Conservation (phyloP, 108 stramenopile species). For the Cyclotella atomus region DNA sequence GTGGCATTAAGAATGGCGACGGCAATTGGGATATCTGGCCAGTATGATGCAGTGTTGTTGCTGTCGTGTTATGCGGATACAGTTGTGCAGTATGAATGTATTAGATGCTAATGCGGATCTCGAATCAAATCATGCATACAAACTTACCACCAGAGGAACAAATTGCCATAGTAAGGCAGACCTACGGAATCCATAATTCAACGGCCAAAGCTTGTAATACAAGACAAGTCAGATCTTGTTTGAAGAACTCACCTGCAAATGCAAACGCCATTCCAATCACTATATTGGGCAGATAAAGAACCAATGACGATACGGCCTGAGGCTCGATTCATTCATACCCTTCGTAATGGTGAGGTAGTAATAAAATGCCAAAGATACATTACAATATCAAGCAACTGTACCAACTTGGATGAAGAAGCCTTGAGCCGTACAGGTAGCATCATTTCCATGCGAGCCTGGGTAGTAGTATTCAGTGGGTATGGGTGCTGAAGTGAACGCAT, state of each 20-base stretch:
- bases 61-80: not conserved
- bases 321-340: not conserved
- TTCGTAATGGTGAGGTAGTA: not conserved
- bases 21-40: slow-evolving; percentile 18
- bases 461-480: slow-evolving; percentile 8
- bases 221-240: not conserved
- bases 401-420: slow-evolving; percentile 52
- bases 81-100: not conserved
- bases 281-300: slow-evolving; percentile 27
- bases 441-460: slow-evolving; percentile 24
- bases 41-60: slow-evolving; percentile 15
- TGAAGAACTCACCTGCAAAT: slow-evolving; percentile 10
- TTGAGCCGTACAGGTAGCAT: slow-evolving; percentile 44
- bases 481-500: not conserved
- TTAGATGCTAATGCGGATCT: not conserved
- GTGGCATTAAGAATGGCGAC: slow-evolving; percentile 16
- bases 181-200: not conserved
- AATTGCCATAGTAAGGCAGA: slow-evolving; percentile 4
- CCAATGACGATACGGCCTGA: not conserved
- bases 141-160: slow-evolving; percentile 5
- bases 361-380: not conserved
- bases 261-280: slow-evolving; percentile 22
- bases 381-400: not conserved
- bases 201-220: not conserved
- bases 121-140: not conserved